Conservation (phyloP, 305 asterid genomes). For the Salvia sclarea region DNA sequence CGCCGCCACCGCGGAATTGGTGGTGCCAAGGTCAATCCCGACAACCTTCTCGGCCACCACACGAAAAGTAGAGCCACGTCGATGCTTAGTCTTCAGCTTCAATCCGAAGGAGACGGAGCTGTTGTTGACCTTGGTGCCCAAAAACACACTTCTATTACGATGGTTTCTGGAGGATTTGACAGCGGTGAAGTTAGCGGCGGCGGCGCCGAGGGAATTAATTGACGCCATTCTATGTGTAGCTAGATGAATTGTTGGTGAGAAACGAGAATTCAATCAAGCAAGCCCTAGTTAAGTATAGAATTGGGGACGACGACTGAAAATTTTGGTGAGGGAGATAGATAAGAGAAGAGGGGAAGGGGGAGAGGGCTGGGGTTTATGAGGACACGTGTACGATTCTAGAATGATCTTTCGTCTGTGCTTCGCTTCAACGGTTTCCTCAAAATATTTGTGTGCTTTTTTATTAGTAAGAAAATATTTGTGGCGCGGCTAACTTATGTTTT, state of each 20-base stretch:
- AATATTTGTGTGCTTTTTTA: too few relatives aligned
- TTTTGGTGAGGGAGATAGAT: slow-evolving; percentile 6
- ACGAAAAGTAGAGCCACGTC: slow-evolving; percentile 47
- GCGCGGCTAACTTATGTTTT: too few relatives aligned
- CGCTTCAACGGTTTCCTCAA: too few relatives aligned
- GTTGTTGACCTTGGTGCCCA: slow-evolving; percentile 51
- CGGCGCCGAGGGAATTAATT: slow-evolving; percentile 65
- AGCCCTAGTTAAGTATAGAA: not conserved
- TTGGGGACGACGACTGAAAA: slow-evolving; percentile 1
- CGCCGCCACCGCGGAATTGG: slow-evolving; percentile 94
- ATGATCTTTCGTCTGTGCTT: too few relatives aligned
- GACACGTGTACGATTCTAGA: too few relatives aligned
- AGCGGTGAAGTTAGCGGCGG: slow-evolving; percentile 42
- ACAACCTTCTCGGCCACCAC: slow-evolving; percentile 91
- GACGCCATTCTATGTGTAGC: slow-evolving; percentile 44
- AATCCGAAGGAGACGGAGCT: slow-evolving; percentile 41
- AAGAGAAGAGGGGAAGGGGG: not conserved
- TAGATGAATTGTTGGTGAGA: too few relatives aligned
- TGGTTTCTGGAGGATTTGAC: slow-evolving; percentile 10
- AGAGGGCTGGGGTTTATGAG: too few relatives aligned
- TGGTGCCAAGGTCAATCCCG: slow-evolving; percentile 90
- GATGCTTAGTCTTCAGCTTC: slow-evolving; percentile 45
- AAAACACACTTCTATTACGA: slow-evolving; percentile 44
- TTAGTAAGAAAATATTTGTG: too few relatives aligned
- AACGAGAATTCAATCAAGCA: not conserved